phyloP scores from a whole-genome alignment of 768 basidiomycete genomes.

The Lepiota brunneoincarnata region DNA sequence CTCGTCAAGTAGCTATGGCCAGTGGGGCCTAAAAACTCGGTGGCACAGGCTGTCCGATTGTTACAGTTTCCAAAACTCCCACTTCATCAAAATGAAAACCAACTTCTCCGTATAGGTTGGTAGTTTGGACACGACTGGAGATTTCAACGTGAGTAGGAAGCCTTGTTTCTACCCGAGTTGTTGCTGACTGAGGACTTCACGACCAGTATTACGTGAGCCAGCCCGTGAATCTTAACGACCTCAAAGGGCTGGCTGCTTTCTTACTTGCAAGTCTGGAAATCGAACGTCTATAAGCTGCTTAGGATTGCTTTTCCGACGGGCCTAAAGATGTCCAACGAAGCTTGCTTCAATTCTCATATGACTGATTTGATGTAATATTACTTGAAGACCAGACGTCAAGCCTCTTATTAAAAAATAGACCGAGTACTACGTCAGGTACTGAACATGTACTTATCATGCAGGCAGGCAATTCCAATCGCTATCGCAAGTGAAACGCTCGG shows the following conservation, averaged over 20 bases:
- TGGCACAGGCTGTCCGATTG: constrained; percentile 52
- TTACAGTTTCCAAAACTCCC: constrained; percentile 47
- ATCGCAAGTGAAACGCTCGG: too few species aligned
- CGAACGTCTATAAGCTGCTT: constrained; percentile 19
- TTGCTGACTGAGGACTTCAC: not conserved
- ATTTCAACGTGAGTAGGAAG: constrained; percentile 31
- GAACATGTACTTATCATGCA: too few species aligned
- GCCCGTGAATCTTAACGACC: constrained; percentile 36
- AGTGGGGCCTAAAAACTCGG: constrained; percentile 56
- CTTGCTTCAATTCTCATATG: too few species aligned
- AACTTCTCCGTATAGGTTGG: constrained; percentile 32
- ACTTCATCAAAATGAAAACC: too few species aligned
- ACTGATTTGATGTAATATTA: too few species aligned
- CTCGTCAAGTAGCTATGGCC: constrained; percentile 42
- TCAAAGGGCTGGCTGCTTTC: constrained; percentile 46
- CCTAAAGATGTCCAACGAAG: too few species aligned
- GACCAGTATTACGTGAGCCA: constrained; percentile 43
- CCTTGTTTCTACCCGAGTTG: not conserved
- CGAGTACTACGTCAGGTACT: not conserved
- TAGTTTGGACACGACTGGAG: constrained; percentile 34
- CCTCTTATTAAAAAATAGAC: too few species aligned
- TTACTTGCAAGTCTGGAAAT: constrained; percentile 45
- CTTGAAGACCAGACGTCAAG: too few species aligned
- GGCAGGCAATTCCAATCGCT: not conserved
- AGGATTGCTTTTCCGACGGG: too few species aligned